These are phyloP conservation scores for Alternaria consortialis DNA, from an alignment of 2,329 filamentous ascomycete species.

Conservation along the genomic window DNA sequence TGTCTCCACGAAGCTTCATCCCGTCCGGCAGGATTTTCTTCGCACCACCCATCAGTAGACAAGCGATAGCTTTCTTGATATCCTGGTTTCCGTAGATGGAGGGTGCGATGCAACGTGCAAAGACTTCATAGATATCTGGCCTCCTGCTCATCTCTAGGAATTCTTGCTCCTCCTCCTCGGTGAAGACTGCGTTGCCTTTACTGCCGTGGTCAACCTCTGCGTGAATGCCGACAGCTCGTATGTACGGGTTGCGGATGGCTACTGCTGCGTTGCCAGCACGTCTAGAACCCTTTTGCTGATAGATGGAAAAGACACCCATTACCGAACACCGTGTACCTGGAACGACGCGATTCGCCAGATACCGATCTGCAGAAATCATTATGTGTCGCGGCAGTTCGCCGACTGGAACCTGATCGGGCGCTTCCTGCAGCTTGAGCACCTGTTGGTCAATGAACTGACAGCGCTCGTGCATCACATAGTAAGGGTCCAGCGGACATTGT, in stretches of 20 bases:
- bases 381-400: constrained; percentile 96
- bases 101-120: constrained; percentile 91
- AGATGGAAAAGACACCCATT: constrained; percentile 98
- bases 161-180: constrained; percentile 96
- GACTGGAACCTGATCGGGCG: constrained; percentile 95
- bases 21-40: constrained; percentile 98
- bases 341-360: constrained; percentile 93
- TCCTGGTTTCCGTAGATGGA: constrained; percentile 96
- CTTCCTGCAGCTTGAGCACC: constrained; percentile 96
- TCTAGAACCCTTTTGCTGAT: constrained; percentile 89
- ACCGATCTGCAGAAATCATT: constrained; percentile 93
- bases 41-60: constrained; percentile 89
- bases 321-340: constrained; percentile 93
- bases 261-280: constrained; percentile 80
- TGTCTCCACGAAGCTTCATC: constrained; percentile 97
- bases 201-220: constrained; percentile 89
- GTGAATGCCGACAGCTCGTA: constrained; percentile 90
- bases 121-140: constrained; percentile 89
- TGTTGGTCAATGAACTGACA: constrained; percentile 97
- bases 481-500: constrained; percentile 91
- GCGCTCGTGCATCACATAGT: constrained; percentile 94
- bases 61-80: constrained; percentile 97
- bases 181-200: constrained; percentile 84
- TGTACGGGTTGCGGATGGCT: constrained; percentile 93
- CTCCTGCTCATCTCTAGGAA: constrained; percentile 90